phyloP scores from a whole-genome alignment of 1,284 basidiomycete species.

The Cutaneotrichosporon mucoides region DNA sequence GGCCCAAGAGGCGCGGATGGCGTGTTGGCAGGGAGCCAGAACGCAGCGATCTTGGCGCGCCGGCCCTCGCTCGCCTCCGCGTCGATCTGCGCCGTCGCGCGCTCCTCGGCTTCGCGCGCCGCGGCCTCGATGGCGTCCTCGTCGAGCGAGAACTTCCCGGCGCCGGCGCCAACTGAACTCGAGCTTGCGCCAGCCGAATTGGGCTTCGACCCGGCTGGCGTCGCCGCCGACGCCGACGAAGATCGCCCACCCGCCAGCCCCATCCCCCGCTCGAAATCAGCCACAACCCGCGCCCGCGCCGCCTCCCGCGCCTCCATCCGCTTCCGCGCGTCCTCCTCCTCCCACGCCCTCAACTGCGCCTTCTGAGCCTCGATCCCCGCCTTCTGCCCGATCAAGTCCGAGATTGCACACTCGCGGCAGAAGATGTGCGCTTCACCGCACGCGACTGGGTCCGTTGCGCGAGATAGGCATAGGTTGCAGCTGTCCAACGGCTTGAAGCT shows the following conservation, averaged over 20 bases:
- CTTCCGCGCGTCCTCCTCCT: constrained; percentile 70
- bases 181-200: not conserved
- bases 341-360: constrained; percentile 64
- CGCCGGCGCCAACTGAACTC: not conserved
- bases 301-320: constrained; percentile 60
- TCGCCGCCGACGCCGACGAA: not conserved
- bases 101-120: constrained; percentile 74
- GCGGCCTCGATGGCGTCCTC: constrained; percentile 63
- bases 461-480: constrained; percentile 76
- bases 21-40: constrained; percentile 86
- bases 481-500: constrained; percentile 84
- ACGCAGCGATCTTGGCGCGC: constrained; percentile 83
- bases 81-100: constrained; percentile 73
- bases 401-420: constrained; percentile 75
- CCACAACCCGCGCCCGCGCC: constrained; percentile 75
- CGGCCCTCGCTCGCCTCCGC: constrained; percentile 72
- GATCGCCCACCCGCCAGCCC: constrained; percentile 49
- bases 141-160: constrained; percentile 63
- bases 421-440: constrained; percentile 77
- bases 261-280: constrained; percentile 76
- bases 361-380: constrained; percentile 83
- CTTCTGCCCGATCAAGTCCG: constrained; percentile 60
- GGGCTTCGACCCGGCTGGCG: not conserved
- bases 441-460: constrained; percentile 70
- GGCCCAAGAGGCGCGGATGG: constrained; percentile 63